These are phyloP conservation scores for Avicennia marina DNA, from an alignment of 257 asterid genomes.

Conservation along the genomic window DNA sequence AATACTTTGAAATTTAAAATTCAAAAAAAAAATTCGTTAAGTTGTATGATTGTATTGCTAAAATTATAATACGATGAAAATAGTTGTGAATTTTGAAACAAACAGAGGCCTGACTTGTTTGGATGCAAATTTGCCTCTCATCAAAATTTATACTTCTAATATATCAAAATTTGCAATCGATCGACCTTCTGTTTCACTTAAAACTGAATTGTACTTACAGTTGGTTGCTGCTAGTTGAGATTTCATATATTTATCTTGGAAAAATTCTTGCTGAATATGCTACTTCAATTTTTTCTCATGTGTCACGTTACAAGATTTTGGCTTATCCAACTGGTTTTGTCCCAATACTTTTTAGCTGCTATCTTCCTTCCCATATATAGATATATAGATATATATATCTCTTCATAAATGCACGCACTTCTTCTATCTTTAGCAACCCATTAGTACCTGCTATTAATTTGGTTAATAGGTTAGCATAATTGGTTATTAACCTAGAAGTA, in stretches of 20 bases:
- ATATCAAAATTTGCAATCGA: too few species aligned
- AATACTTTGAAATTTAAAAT: too few species aligned
- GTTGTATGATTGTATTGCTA: too few species aligned
- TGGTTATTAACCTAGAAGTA: not conserved
- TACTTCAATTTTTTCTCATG: not conserved
- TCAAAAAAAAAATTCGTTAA: too few species aligned
- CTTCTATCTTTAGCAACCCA: not conserved
- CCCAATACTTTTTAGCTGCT: not conserved
- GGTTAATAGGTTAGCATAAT: not conserved
- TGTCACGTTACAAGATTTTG: not conserved
- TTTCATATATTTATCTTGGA: not conserved
- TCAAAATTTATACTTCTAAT: too few species aligned
- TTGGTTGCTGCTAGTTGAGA: constrained; percentile 4
- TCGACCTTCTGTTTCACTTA: too few species aligned
- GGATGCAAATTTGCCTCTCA: too few species aligned
- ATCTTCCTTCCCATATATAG: not conserved
- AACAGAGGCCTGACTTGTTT: too few species aligned
- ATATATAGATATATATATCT: not conserved
- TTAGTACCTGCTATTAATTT: not conserved
- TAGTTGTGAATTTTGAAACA: too few species aligned
- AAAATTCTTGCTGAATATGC: not conserved
- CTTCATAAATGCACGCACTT: too few species aligned
- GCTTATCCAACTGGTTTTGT: not conserved
- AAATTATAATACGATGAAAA: too few species aligned
- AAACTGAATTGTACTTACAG: not conserved